Evolutionary conservation across 352 stramenopile species (phyloP).

Genomic region (Globisporangium perplexum): DNA sequence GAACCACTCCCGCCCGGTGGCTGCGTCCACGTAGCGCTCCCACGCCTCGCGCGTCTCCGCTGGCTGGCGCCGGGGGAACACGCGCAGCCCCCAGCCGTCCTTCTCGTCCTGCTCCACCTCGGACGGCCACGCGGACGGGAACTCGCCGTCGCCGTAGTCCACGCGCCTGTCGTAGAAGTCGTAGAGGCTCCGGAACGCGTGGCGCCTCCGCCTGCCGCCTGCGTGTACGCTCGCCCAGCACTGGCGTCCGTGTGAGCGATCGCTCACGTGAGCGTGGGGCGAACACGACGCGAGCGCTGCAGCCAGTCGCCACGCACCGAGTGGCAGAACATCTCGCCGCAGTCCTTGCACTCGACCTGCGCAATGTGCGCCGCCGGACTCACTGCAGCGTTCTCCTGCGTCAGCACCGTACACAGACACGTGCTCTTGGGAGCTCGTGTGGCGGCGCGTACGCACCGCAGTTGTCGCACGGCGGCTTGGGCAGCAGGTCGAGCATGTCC

Average conservation of each 20-base stretch:
- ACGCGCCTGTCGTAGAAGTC: conserved; percentile 89
- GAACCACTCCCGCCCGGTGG: conserved; percentile 45
- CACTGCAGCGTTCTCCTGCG: not conserved
- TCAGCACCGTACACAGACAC: not conserved
- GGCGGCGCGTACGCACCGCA: conserved; percentile 39
- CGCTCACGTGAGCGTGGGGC: not conserved
- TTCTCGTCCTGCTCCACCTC: conserved; percentile 89
- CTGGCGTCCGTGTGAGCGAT: conserved; percentile 12
- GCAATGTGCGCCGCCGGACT: conserved; percentile 28
- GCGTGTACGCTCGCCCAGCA: conserved; percentile 88
- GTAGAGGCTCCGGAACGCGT: conserved; percentile 88
- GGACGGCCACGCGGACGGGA: conserved; percentile 85
- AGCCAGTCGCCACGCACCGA: no score
- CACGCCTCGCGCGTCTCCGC: conserved; percentile 37
- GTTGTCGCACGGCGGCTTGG: conserved; percentile 85
- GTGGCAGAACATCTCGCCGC: conserved; percentile 87
- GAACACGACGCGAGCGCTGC: no score
- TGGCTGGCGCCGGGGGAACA: conserved; percentile 35
- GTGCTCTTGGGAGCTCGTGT: no score
- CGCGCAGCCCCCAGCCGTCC: conserved; percentile 69
- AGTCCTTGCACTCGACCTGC: conserved; percentile 86
- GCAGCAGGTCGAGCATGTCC: conserved; percentile 89
- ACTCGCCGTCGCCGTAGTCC: conserved; percentile 90
- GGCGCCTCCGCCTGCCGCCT: conserved; percentile 64
- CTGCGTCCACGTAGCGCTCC: conserved; percentile 58